Conservation (phyloP, 495 filamentous ascomycete species). For the Daldinia concentrica region DNA sequence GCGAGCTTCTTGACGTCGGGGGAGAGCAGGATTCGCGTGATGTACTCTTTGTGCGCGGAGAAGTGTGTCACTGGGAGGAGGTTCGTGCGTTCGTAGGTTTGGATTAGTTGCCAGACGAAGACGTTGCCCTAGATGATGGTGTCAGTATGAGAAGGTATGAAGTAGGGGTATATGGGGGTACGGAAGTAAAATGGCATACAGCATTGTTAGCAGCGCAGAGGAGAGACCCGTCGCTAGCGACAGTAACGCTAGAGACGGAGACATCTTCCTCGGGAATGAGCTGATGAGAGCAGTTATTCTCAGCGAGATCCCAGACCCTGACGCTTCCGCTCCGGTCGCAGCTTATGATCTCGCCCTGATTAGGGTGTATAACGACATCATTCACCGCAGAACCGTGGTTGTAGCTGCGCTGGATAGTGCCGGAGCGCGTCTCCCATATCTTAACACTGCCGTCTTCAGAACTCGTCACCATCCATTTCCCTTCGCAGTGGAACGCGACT, state of each 20-base stretch:
- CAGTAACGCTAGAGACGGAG: slow-evolving; percentile 90
- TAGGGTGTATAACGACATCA: slow-evolving; percentile 97
- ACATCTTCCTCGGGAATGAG: slow-evolving; percentile 96
- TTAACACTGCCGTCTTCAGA: slow-evolving; percentile 97
- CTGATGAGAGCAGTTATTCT: slow-evolving; percentile 96
- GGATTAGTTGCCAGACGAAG: slow-evolving; percentile 93
- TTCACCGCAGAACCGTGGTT: slow-evolving; percentile 87
- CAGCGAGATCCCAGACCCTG: slow-evolving; percentile 93
- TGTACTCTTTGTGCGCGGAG: slow-evolving; percentile 90
- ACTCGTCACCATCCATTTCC: slow-evolving; percentile 99
- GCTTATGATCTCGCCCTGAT: slow-evolving; percentile 96
- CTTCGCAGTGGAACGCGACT: slow-evolving; percentile 96
- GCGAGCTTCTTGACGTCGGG: slow-evolving; percentile 97
- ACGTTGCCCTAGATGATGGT: slow-evolving; percentile 78
- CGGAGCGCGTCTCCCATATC: slow-evolving; percentile 96
- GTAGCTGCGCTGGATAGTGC: slow-evolving; percentile 90
- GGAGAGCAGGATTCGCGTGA: slow-evolving; percentile 93
- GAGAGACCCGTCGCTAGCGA: slow-evolving; percentile 91
- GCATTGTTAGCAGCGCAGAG: slow-evolving; percentile 96
- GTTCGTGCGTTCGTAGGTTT: slow-evolving; percentile 82
- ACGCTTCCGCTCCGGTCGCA: slow-evolving; percentile 95
- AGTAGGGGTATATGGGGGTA: background rate
- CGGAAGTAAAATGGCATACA: slow-evolving; percentile 58
- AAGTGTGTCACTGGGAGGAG: slow-evolving; percentile 93
- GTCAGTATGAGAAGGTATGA: background rate